A percentile compares a stretch with the other conserved stretches of the same genome.
Conservation (phyloP, 164 flowering plant species). For the Santalum album region DNA sequence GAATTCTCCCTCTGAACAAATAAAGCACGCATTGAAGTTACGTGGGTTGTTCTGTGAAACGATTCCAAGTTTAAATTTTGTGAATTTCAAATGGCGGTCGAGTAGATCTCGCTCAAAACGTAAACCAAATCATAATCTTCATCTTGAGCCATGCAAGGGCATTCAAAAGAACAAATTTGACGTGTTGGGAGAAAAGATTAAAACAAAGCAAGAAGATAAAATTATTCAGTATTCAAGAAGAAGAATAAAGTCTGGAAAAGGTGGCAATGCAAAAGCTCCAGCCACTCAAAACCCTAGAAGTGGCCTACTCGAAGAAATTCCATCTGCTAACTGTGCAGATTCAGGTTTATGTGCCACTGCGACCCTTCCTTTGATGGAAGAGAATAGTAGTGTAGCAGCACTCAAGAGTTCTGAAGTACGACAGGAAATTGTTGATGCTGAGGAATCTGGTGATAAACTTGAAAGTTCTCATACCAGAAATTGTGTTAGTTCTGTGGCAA, state of each 20-base stretch:
- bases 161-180: constrained; percentile 18
- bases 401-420: constrained; percentile 6
- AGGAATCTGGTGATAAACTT: constrained; percentile 1
- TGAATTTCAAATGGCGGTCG: constrained; percentile 48
- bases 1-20: constrained; percentile 37
- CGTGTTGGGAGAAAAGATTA: constrained; percentile 12
- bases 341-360: not conserved
- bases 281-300: constrained; percentile 9
- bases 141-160: constrained; percentile 14
- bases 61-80: constrained; percentile 20
- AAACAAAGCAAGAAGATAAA: constrained; percentile 16
- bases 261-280: constrained; percentile 11
- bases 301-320: constrained; percentile 5
- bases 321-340: constrained; percentile 8
- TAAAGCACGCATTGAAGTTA: constrained; percentile 46
- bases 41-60: constrained; percentile 40
- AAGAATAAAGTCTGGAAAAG: constrained; percentile 19
- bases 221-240: constrained; percentile 53
- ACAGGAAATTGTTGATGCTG: constrained; percentile 2
- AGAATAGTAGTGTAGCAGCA: constrained; percentile 1
- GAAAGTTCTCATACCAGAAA: constrained; percentile 5
- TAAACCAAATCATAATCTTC: constrained; percentile 20
- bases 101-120: constrained; percentile 59
- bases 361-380: too few species aligned
- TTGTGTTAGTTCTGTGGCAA: not conserved